phyloP scores from a whole-genome alignment of 2,329 filamentous ascomycete genomes.

The Xylariaceae sp. region DNA sequence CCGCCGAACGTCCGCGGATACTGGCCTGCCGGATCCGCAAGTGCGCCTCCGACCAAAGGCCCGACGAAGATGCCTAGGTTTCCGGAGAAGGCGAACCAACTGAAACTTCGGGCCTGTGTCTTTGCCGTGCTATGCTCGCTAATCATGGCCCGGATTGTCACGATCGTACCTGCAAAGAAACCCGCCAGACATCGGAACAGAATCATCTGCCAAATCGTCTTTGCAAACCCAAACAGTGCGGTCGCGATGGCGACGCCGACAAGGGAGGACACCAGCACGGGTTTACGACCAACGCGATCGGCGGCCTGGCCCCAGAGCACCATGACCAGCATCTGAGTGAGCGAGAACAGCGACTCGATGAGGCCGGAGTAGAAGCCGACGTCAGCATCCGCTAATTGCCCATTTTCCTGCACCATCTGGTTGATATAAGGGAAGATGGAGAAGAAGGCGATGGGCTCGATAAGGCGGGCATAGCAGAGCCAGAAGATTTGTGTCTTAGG shows the following conservation, averaged over 20 bases:
- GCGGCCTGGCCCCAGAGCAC: slow-evolving; percentile 66
- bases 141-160: slow-evolving; percentile 75
- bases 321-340: slow-evolving; percentile 75
- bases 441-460: slow-evolving; percentile 81
- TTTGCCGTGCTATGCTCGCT: slow-evolving; percentile 65
- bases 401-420: slow-evolving; percentile 68
- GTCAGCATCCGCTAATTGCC: slow-evolving; percentile 56
- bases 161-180: slow-evolving; percentile 67
- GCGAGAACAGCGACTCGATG: slow-evolving; percentile 69
- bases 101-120: slow-evolving; percentile 70
- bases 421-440: slow-evolving; percentile 78
- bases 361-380: slow-evolving; percentile 77
- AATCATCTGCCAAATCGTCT: slow-evolving; percentile 69
- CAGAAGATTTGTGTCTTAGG: slow-evolving; percentile 64
- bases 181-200: slow-evolving; percentile 67
- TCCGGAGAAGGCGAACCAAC: slow-evolving; percentile 70
- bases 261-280: slow-evolving; percentile 64
- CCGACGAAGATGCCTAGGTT: slow-evolving; percentile 74
- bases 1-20: slow-evolving; percentile 56
- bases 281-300: slow-evolving; percentile 68
- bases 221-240: slow-evolving; percentile 64
- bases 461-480: slow-evolving; percentile 67
- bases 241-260: slow-evolving; percentile 58
- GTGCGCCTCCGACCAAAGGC: slow-evolving; percentile 62
- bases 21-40: slow-evolving; percentile 63